Evolutionary conservation across 352 stramenopile species (phyloP).

Genomic region (Pythium sp.): DNA sequence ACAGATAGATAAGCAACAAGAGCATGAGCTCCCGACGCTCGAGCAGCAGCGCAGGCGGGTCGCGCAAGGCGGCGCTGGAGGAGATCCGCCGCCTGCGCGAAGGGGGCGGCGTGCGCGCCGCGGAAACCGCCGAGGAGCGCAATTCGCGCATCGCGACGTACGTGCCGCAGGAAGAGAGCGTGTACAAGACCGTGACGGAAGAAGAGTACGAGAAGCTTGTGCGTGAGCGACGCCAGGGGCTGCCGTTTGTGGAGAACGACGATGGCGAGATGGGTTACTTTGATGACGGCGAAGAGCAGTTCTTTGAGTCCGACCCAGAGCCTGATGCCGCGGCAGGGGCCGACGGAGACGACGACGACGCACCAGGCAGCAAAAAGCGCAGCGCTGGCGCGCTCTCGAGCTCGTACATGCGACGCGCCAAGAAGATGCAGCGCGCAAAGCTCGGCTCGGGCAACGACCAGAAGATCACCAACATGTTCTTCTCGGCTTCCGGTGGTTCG

Average conservation of each 20-base stretch:
- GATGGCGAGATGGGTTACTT: constrained; percentile 86
- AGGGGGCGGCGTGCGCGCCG: constrained; percentile 15
- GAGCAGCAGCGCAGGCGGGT: constrained; percentile 31
- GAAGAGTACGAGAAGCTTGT: constrained; percentile 85
- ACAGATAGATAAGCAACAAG: not conserved
- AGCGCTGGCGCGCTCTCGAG: constrained; percentile 76
- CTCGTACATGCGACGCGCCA: constrained; percentile 68
- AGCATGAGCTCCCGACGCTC: constrained; percentile 61
- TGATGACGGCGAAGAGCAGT: constrained; percentile 87
- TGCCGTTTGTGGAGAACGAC: constrained; percentile 83
- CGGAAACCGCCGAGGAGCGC: constrained; percentile 9
- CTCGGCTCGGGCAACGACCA: constrained; percentile 65
- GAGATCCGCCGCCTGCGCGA: constrained; percentile 79
- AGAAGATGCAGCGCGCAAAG: constrained; percentile 85
- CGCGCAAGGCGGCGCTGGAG: constrained; percentile 57
- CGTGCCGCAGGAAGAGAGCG: constrained; percentile 68
- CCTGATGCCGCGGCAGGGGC: constrained; percentile 28
- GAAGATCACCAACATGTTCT: constrained; percentile 91
- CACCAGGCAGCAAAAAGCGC: constrained; percentile 52
- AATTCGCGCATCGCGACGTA: constrained; percentile 67
- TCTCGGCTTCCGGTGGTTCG: constrained; percentile 47
- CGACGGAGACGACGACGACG: constrained; percentile 42
- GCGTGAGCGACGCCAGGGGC: constrained; percentile 63
- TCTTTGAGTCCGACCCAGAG: constrained; percentile 83
- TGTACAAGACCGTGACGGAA: constrained; percentile 86